Base-by-base conservation (phyloP, 306 rosid genomes). In the Quercus robur region DNA sequence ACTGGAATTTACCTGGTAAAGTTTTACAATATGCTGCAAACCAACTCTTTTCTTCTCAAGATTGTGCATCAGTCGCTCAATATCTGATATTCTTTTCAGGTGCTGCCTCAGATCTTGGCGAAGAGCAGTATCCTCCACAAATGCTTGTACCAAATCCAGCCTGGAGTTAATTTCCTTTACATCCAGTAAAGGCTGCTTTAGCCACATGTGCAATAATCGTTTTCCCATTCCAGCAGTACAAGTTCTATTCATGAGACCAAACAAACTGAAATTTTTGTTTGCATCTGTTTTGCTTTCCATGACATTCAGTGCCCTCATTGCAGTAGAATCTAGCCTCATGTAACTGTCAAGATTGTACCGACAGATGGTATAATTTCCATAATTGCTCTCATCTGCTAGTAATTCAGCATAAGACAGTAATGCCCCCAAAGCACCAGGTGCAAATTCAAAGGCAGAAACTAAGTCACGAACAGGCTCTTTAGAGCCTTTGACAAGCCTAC, bases 151-250 rank as follows among this genome's bases (percentile, higher is more conserved):
- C 67, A 90, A 77, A 89, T 95, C 98, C 78, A 95, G 82, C 82
- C 99, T 93, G 21, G 75, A 84, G 87, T 89, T 93, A 73, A 95
- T 95, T 81, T 91, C 97, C 30, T 84, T 56, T 46, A 89, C 96
- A 82, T 93, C 91, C 78, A 95, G 80, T 74, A 95, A 83, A 77
- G 99, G 99, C 88, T 95, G 99, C 68, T 95, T 95, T 58, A 95
- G 87, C 99, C 99, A 95, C 97, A 81, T 89, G 84, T 95, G 95
- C 81, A 95, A 80, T 74, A 95, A 80, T 26, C 99, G 82, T 77
- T 95, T 93, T 77, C 99, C 99, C 99, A 95, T 95, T 82, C 98
- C 99, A 81, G 97, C 98, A 15, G 99, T 91, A 86, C 99, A 95
- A 56, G 99, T 95, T 81, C 97, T 91, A 78, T 95, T 95, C 96